Evolutionary conservation across 2,329 filamentous ascomycete genomes (phyloP).

Genomic region (Capronia coronata): DNA sequence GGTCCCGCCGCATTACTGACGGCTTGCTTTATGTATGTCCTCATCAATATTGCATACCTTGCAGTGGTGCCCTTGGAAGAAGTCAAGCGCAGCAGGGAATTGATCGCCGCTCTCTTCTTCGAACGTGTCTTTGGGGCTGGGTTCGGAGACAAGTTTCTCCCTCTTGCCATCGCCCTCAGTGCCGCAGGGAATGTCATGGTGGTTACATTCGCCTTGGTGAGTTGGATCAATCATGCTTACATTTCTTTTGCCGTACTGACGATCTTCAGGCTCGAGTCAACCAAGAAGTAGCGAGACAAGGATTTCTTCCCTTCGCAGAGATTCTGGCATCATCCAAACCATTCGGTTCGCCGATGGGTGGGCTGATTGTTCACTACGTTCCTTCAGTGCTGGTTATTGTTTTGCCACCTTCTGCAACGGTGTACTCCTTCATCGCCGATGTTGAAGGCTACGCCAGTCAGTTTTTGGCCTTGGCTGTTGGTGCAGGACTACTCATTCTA

Average conservation of each 20-base stretch:
- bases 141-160: conserved; percentile 53
- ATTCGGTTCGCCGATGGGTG: conserved; percentile 61
- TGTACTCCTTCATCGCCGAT: conserved; percentile 67
- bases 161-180: conserved; percentile 60
- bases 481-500: conserved; percentile 55
- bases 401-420: conserved; percentile 57
- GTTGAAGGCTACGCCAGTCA: conserved; percentile 63
- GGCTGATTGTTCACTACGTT: conserved; percentile 62
- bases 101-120: conserved; percentile 64
- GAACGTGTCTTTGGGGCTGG: conserved; percentile 55
- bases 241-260: neutral
- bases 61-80: conserved; percentile 61
- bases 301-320: conserved; percentile 59
- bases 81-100: conserved; percentile 59
- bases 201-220: conserved; percentile 61
- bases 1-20: conserved; percentile 55
- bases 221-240: conserved; percentile 27
- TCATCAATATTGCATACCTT: conserved; percentile 60
- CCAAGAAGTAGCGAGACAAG: conserved; percentile 65
- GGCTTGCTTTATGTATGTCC: conserved; percentile 58
- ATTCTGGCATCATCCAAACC: conserved; percentile 59
- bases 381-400: conserved; percentile 61
- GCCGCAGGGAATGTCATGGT: conserved; percentile 68
- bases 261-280: conserved; percentile 55
- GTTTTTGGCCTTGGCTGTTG: conserved; percentile 53